Evolutionary conservation across 805 yeast species (phyloP).

Genomic region (Barnettozyma vustinii): DNA sequence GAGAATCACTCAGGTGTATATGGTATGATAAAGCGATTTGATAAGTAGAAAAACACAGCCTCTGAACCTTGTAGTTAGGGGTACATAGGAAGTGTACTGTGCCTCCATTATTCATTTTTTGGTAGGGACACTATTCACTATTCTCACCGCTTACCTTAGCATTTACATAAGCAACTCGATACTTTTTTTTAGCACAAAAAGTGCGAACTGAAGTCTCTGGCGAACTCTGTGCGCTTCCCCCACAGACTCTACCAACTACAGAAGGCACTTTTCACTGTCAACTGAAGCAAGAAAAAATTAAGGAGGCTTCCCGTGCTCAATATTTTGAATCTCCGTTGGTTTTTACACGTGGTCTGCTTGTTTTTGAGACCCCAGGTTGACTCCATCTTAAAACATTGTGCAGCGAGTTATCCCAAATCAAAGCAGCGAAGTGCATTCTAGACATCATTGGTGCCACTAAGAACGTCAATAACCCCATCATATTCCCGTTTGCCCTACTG

Average conservation of each 20-base stretch:
- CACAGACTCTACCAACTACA: not conserved
- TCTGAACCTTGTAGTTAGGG: not conserved
- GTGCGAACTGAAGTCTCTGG: not conserved
- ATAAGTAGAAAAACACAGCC: not conserved
- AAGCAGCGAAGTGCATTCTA: not conserved
- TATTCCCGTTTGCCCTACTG: not conserved
- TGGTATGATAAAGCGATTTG: not conserved
- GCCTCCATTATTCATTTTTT: too few species aligned
- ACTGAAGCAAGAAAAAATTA: not conserved
- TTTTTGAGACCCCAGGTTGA: not conserved
- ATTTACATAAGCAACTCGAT: not conserved
- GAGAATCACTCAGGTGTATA: not conserved
- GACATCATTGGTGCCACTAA: not conserved
- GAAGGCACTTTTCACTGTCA: not conserved
- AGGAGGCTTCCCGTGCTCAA: not conserved
- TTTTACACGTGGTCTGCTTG: not conserved
- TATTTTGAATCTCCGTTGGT: not conserved
- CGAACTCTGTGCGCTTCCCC: not conserved
- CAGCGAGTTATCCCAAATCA: not conserved
- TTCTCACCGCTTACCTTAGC: not conserved
- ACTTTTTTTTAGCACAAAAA: conserved; percentile 1
- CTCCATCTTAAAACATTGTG: not conserved
- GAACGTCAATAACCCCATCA: not conserved
- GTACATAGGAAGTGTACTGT: too few species aligned
- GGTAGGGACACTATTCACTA: not conserved